Evolutionary conservation across 2,329 filamentous ascomycete species (phyloP), one percentile per base, ranked within the genome.

Genomic region (Beauveria varroae): DNA sequence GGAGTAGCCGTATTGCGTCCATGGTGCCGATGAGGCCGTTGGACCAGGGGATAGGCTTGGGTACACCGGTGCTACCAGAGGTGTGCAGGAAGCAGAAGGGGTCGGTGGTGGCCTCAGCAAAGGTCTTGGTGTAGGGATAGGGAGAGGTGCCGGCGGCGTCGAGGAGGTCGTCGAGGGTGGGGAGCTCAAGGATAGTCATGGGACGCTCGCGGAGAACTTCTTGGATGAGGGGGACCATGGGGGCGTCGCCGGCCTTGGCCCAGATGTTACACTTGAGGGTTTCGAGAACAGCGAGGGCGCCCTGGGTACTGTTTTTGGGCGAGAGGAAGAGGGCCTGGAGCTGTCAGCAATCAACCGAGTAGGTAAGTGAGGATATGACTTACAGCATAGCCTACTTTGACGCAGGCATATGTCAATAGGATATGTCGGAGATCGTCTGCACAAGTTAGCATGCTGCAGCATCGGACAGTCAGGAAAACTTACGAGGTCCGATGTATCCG

Each of bases 41-140:
- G 4, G 72, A 70, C 65, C 70, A 69, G 1, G 65, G 57, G n/a
- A 78, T 73, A 0, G 74, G 74, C 56, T 78, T 78, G 1, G 75
- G 76, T 0, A 75, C 60, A 2, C 77, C 76, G 2, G 76, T 79
- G 1, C 73, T 71, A 2, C 77, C 77, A 3, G 75, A 78, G 0
- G 76, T 78, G 54, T 79, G 76, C 1, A 77, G 58, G 28, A 74
- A 68, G 28, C 73, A 69, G 5, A 77, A 73, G 0, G 72, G 71
- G 1, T 77, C 74, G 34, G 71, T 63, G 0, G 64, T 64, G 6
- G 71, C 73, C 3, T 70, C 64, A 2, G 71, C 68, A n/a, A 70
- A 76, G 2, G 66, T 69, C 46, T 71, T 73, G 3, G 64, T 66
- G 57, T 73, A 76, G 0, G 62, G 63, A 28, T 70, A 75, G 4